phyloP scores from a whole-genome alignment of 768 basidiomycete genomes.

The Tylopilus sp. region DNA sequence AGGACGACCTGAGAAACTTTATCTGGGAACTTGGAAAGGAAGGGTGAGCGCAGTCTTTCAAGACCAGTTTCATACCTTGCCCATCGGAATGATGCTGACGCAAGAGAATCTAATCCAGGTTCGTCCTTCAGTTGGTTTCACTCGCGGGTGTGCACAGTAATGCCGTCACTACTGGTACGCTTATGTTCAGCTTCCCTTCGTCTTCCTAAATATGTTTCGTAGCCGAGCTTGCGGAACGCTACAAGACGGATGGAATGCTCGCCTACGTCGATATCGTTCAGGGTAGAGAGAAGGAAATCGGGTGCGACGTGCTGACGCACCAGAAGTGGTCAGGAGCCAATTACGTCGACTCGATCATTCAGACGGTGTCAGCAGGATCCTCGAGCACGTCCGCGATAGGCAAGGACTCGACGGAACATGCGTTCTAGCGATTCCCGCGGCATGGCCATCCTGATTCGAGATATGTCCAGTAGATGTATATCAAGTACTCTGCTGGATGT shows the following conservation, averaged over 20 bases:
- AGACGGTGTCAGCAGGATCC: slow-evolving; percentile 81
- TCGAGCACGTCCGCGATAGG: slow-evolving; percentile 83
- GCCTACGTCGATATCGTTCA: slow-evolving; percentile 90
- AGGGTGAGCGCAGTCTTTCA: slow-evolving; percentile 46
- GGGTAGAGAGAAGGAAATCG: slow-evolving; percentile 82
- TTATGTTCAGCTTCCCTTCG: not conserved
- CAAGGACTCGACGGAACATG: slow-evolving; percentile 86
- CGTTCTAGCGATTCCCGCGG: slow-evolving; percentile 46
- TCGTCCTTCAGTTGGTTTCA: slow-evolving; percentile 86
- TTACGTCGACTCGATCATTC: slow-evolving; percentile 84
- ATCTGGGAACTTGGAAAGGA: slow-evolving; percentile 90
- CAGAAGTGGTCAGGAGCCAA: slow-evolving; percentile 97
- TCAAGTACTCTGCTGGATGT: not conserved
- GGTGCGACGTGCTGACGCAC: slow-evolving; percentile 87
- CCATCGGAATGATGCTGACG: not conserved
- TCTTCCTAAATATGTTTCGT: slow-evolving; percentile 6
- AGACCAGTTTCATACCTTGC: not conserved
- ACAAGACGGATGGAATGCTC: slow-evolving; percentile 87
- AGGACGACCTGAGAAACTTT: slow-evolving; percentile 76
- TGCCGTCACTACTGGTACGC: slow-evolving; percentile 70
- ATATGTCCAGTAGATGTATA: slow-evolving; percentile 2
- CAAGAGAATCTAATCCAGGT: slow-evolving; percentile 43
- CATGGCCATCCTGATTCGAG: not conserved
- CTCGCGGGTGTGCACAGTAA: slow-evolving; percentile 87
- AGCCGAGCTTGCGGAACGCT: slow-evolving; percentile 79